Conservation (phyloP, 768 basidiomycete genomes). For the Mycena crocata region DNA sequence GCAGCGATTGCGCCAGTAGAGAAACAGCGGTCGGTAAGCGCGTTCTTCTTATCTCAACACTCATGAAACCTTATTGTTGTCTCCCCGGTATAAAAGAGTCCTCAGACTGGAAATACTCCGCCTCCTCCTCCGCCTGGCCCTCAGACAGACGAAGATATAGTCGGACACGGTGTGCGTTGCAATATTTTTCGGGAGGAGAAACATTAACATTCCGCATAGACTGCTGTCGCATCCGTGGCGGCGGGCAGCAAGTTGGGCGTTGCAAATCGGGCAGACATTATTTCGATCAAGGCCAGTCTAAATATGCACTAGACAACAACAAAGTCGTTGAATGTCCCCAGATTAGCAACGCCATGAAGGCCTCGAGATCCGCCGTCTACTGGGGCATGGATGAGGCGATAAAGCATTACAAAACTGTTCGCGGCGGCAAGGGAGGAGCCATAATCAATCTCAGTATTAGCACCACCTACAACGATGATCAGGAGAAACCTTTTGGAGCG, state of each 20-base stretch:
- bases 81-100: too few species aligned
- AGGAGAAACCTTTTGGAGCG: background rate
- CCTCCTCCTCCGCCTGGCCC: too few species aligned
- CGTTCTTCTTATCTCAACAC: too few species aligned
- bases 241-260: background rate
- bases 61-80: too few species aligned
- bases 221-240: background rate
- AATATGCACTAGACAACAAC: background rate
- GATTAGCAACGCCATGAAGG: too few species aligned
- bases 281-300: background rate
- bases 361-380: too few species aligned
- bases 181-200: too few species aligned
- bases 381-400: background rate
- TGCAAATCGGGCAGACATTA: background rate
- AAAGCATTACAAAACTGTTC: background rate
- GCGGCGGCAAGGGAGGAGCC: background rate
- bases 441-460: background rate
- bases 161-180: background rate
- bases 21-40: background rate
- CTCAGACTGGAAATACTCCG: too few species aligned
- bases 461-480: background rate
- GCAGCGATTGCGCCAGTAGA: background rate
- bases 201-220: background rate
- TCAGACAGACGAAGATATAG: too few species aligned
- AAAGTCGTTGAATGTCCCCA: background rate